A percentile compares a stretch with the other conserved stretches of the same genome.
phyloP scores from a whole-genome alignment of 2,329 filamentous ascomycete genomes.

The Didymosphaeria variabile region DNA sequence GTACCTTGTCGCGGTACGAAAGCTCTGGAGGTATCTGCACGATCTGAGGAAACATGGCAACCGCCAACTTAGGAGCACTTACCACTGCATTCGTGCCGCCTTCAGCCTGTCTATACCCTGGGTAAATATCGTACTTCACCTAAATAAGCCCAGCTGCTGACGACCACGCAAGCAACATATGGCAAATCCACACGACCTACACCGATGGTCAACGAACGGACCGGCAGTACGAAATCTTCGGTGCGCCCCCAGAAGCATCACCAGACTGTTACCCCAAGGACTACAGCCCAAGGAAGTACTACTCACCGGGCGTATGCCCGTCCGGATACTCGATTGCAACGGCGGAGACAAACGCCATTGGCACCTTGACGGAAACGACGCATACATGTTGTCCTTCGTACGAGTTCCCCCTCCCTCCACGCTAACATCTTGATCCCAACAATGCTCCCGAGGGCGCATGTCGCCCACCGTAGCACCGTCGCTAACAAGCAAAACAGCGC shows the following conservation, averaged over 20 bases:
- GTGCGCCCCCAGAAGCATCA: background rate
- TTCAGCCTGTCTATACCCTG: background rate
- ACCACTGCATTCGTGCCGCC: background rate
- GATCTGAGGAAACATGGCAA: background rate
- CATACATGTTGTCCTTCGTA: slow-evolving; percentile 17
- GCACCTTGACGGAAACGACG: slow-evolving; percentile 10
- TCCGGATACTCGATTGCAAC: slow-evolving; percentile 2
- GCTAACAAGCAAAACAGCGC: background rate
- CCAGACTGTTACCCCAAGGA: slow-evolving; percentile 4
- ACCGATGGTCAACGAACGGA: background rate
- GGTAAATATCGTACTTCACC: background rate
- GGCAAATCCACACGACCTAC: background rate
- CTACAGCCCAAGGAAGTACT: slow-evolving; percentile 10
- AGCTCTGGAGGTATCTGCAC: too few species aligned
- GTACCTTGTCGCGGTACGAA: background rate
- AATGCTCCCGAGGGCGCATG: background rate
- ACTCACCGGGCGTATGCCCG: slow-evolving; percentile 13
- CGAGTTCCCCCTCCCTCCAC: background rate
- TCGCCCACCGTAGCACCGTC: background rate
- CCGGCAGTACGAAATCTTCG: background rate
- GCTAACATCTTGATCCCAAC: too few species aligned
- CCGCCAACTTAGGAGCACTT: background rate
- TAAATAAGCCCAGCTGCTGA: background rate
- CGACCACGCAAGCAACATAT: background rate
- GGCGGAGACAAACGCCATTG: background rate